Conservation (phyloP, 2,329 filamentous ascomycete species). For the Amylocarpus encephaloides region DNA sequence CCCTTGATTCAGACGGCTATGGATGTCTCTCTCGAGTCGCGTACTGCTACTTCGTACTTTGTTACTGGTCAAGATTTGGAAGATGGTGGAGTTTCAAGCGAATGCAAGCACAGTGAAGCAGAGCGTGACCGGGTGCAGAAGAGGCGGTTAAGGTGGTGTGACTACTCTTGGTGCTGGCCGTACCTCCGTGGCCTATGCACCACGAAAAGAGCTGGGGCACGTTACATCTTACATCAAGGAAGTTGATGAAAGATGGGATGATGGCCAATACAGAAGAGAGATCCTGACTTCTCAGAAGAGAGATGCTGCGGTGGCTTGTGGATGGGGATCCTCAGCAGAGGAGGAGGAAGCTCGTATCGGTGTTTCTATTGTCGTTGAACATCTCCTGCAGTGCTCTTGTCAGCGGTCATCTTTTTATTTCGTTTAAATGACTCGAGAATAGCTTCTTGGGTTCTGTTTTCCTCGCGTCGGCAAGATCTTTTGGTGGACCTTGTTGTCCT, state of each 20-base stretch:
- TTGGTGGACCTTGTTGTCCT: neutral
- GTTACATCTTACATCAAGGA: neutral
- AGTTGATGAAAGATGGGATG: neutral
- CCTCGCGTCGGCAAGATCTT: neutral
- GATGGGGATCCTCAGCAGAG: neutral
- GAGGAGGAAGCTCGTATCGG: neutral
- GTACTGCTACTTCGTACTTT: neutral
- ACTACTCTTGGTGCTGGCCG: neutral
- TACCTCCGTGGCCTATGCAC: neutral
- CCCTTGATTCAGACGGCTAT: no score
- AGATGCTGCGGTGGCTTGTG: neutral
- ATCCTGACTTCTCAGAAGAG: neutral
- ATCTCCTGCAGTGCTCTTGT: neutral
- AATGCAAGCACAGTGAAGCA: slow-evolving; percentile 4
- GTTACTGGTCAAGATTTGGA: slow-evolving; percentile 1
- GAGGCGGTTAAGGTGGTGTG: slow-evolving; percentile 7
- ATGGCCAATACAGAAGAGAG: neutral
- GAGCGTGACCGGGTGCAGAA: slow-evolving; percentile 7
- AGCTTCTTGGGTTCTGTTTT: neutral
- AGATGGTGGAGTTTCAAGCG: slow-evolving; percentile 2
- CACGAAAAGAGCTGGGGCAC: neutral
- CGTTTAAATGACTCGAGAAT: neutral
- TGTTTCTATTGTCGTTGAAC: neutral
- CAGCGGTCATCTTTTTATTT: neutral
- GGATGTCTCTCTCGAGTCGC: neutral